A percentile compares a stretch with the other conserved stretches of the same genome.
phyloP scores from a whole-genome alignment of 805 yeast species.

The Zygotorulaspora chibaensis region DNA sequence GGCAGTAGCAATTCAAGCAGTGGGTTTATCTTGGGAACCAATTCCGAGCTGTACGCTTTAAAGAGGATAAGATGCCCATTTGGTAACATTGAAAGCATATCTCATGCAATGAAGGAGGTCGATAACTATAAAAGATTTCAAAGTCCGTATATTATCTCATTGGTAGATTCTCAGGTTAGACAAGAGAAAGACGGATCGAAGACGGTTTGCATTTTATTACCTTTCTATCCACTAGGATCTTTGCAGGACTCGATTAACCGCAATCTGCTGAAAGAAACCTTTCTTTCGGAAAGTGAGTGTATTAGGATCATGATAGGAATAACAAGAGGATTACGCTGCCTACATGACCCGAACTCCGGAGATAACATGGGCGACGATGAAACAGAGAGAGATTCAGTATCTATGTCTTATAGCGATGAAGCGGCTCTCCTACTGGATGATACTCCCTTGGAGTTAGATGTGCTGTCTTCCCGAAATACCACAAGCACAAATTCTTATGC shows the following conservation, averaged over 20 bases:
- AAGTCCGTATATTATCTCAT: constrained; percentile 60
- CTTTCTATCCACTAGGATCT: constrained; percentile 68
- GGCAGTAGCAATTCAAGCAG: constrained; percentile 29
- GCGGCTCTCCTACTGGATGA: constrained; percentile 20
- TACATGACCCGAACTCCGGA: constrained; percentile 47
- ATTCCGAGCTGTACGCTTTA: constrained; percentile 54
- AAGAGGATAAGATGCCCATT: constrained; percentile 86
- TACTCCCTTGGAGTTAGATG: constrained; percentile 20
- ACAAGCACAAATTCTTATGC: constrained; percentile 44
- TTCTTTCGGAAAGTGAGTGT: constrained; percentile 60
- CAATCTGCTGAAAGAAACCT: constrained; percentile 51
- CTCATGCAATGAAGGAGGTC: constrained; percentile 71
- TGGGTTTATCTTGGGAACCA: constrained; percentile 1
- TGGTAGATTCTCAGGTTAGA: constrained; percentile 65
- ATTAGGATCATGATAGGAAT: constrained; percentile 60
- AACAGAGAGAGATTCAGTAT: constrained; percentile 14
- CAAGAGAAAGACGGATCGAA: constrained; percentile 78
- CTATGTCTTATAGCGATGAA: constrained; percentile 28
- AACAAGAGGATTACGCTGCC: constrained; percentile 66
- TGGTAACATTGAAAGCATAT: constrained; percentile 67
- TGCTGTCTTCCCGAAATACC: constrained; percentile 10
- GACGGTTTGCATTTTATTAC: constrained; percentile 73
- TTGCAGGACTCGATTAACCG: constrained; percentile 75
- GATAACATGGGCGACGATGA: constrained; percentile 11
- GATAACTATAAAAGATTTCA: constrained; percentile 68